Percentiles rank a stretch among this genome's conserved stretches.
These are phyloP conservation scores for Leishmania tropica DNA, from an alignment of 208 protist species.

Conservation along the genomic window DNA sequence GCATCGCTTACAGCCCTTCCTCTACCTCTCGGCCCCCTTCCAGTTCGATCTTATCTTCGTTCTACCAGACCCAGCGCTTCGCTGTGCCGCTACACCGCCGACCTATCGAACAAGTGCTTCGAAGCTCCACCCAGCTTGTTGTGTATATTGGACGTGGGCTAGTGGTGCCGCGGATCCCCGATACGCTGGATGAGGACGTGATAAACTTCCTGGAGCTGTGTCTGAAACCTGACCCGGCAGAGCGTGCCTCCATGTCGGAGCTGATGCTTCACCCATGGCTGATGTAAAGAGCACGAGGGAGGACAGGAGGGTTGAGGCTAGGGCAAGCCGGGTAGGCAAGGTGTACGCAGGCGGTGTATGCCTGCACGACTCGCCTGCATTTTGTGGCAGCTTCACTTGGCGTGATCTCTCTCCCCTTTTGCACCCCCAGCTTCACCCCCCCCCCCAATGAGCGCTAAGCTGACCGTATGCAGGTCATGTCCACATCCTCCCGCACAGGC, in stretches of 20 bases:
- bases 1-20: not conserved
- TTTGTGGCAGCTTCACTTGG: not conserved
- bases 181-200: conserved; percentile 44
- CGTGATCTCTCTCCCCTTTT: not conserved
- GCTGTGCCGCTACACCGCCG: not conserved
- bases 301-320: not conserved
- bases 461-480: not conserved
- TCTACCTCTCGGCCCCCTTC: not conserved
- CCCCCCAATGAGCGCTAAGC: not conserved
- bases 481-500: too few relatives aligned
- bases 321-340: not conserved
- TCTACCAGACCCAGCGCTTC: not conserved
- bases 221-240: conserved; percentile 37
- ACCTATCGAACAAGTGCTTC: conserved; percentile 32
- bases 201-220: conserved; percentile 46
- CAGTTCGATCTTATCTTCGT: not conserved
- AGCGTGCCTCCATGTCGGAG: conserved; percentile 42
- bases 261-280: conserved; percentile 59
- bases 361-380: not conserved
- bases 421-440: not conserved
- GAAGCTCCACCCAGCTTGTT: conserved; percentile 37
- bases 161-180: conserved; percentile 45
- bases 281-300: conserved; percentile 22
- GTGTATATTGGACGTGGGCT: conserved; percentile 39
- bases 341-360: not conserved